Evolutionary conservation across 2,329 filamentous ascomycete genomes (phyloP), one percentile per base, ranked within the genome.

Genomic region (Pyricularia grisea): DNA sequence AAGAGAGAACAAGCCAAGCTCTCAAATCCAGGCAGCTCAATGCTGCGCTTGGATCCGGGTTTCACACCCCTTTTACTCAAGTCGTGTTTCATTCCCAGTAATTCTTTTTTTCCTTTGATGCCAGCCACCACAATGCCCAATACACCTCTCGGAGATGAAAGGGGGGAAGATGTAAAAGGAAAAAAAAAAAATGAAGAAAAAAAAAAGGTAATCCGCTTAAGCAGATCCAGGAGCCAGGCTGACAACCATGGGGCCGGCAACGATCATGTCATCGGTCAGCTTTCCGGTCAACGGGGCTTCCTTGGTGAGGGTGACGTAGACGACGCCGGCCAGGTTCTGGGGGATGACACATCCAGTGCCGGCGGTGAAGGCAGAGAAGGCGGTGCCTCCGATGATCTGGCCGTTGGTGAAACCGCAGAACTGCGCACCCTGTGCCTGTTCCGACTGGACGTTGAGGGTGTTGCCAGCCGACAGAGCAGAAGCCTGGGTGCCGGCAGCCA

Each of bases 391-490:
- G 60, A 85, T 81, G 20, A 79, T 75, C 65, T 82, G 82, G 72
- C 88, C 88, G 73, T 88, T 88, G 33, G 88, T 88, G 77, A 92
- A 92, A 33, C 86, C 88, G 77, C 90, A 92, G 78, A 86, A 84
- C 28, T 81, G 83, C 3, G 87, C 88, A 50, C 76, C 77, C 30
- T 81, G 76, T 6, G 84, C 79, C 5, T 83, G 84, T 27, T 83
- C 76, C 69, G 82, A 85, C 76, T 85, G 77, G 67, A 90, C 78
- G 71, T 82, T 78, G 70, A 86, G 74, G 67, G 75, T 77, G 31
- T 78, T 75, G 65, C 83, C 84, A 11, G 80, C 74, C 69, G 74
- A 76, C 55, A 68, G 58, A 11, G 80, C 78, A 10, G 81, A 79
- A 2, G 77, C 76, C 33, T 78, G 79, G 17, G 81, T 78, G 12